A percentile compares a stretch with the other conserved stretches of the same genome.
Conservation (phyloP, 2,329 filamentous ascomycete species). For the Torrubiellomyces zombiae region DNA sequence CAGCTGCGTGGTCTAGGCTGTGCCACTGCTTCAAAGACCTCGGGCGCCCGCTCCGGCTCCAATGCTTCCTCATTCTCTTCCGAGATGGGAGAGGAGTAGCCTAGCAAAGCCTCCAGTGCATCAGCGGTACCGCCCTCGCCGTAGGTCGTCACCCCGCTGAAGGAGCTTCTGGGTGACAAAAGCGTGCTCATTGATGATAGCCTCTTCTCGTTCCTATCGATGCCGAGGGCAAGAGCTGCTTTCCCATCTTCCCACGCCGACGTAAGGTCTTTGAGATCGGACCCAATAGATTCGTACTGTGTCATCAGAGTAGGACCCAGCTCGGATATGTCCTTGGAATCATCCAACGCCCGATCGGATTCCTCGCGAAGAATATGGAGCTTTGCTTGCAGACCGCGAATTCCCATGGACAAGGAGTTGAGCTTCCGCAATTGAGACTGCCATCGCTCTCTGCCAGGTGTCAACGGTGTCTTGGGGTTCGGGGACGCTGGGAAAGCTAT, state of each 20-base stretch:
- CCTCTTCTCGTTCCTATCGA: slow-evolving; percentile 64
- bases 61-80: slow-evolving; percentile 38
- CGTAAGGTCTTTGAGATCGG: slow-evolving; percentile 65
- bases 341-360: slow-evolving; percentile 63
- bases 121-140: slow-evolving; percentile 34
- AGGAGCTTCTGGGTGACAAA: slow-evolving; percentile 41
- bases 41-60: slow-evolving; percentile 49
- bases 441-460: slow-evolving; percentile 67
- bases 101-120: slow-evolving; percentile 64
- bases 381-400: slow-evolving; percentile 84
- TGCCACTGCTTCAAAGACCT: slow-evolving; percentile 85
- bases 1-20: slow-evolving; percentile 50
- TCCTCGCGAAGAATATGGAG: slow-evolving; percentile 84
- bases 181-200: slow-evolving; percentile 44
- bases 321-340: slow-evolving; percentile 54
- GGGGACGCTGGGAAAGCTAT: slow-evolving; percentile 35
- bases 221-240: slow-evolving; percentile 62
- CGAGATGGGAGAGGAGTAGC: slow-evolving; percentile 41
- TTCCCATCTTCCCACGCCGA: slow-evolving; percentile 80
- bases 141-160: slow-evolving; percentile 51
- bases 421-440: slow-evolving; percentile 79
- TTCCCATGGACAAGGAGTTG: slow-evolving; percentile 74
- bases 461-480: slow-evolving; percentile 42
- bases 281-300: slow-evolving; percentile 89
- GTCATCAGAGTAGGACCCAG: slow-evolving; percentile 63